Evolutionary conservation across 441 rosid species (phyloP), one percentile per base, ranked within the genome.

Genomic region (Gossypium gossypioides): DNA sequence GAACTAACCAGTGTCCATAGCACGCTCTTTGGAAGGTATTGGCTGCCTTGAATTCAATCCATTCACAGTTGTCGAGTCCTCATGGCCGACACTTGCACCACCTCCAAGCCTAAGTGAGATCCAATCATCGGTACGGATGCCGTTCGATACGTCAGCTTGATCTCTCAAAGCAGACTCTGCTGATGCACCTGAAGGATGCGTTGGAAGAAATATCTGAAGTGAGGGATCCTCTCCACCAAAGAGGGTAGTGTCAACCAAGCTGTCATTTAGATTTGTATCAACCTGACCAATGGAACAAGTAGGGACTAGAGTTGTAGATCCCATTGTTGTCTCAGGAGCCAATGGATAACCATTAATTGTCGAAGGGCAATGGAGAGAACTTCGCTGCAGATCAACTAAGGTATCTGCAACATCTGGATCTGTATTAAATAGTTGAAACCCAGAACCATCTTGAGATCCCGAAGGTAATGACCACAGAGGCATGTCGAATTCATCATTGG

Each of bases 101-200:
- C 86, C 99, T 55, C 99, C 99, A 71, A 96, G 92, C 72, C 91
- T 89, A 75, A 96, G 96, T 72, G 98, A 96, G 65, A 93, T 88
- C 96, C 96, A 96, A 78, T 90, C 99, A 69, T 91, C 97, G 56
- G 82, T 81, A 18, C 86, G 88, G 75, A 89, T 78, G 69, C 96
- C 91, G 74, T 92, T 93, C 18, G 97, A 87, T 77, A 83, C 72
- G 71, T 91, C 94, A 79, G 80, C 87, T 76, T 83, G 90, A 82
- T 84, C 87, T 76, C 92, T 84, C 74, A 84, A 37, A 82, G 83
- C 84, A 18, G 91, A 69, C 64, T 83, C 91, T 74, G 74, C 78
- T 65, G 92, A 76, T 61, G 87, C 85, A 81, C 79, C 87, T 55
- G 93, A 88, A 68, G 93, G 91, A 79, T 84, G 82, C 5, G 97